A percentile compares a stretch with the other conserved stretches of the same genome.
Conservation (phyloP, 345 rosid species). For the Populus nigra region DNA sequence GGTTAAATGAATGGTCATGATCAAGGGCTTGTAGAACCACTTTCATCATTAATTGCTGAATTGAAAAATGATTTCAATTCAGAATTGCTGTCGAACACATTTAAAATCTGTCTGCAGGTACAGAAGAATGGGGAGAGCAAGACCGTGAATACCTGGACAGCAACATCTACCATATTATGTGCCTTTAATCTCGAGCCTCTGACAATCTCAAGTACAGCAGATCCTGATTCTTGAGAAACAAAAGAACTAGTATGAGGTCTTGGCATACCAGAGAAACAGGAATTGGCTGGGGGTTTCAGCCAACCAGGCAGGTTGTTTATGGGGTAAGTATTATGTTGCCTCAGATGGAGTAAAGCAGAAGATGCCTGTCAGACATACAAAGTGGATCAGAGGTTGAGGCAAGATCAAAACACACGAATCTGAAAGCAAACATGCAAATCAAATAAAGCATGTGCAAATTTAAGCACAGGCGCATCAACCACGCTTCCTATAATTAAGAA, state of each 20-base stretch:
- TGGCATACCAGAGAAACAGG: conserved; percentile 28
- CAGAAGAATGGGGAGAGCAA: background rate
- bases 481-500: conserved; percentile 32
- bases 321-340: conserved; percentile 38
- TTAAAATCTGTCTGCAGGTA: background rate
- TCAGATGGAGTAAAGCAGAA: conserved; percentile 38
- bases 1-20: background rate
- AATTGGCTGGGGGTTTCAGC: conserved; percentile 36
- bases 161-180: conserved; percentile 77
- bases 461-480: conserved; percentile 44
- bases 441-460: conserved; percentile 16
- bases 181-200: conserved; percentile 68
- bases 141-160: conserved; percentile 57
- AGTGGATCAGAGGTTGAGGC: conserved; percentile 7
- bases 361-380: conserved; percentile 48
- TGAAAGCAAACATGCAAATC: background rate
- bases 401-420: conserved; percentile 6
- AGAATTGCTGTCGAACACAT: background rate
- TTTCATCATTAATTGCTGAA: background rate
- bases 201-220: conserved; percentile 64
- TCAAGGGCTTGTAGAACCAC: background rate
- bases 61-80: background rate
- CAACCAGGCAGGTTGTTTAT: conserved; percentile 38
- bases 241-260: conserved; percentile 29
- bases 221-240: conserved; percentile 57